Conservation (phyloP, 1,139 yeast genomes). For the Suhomyces yuchorum region DNA sequence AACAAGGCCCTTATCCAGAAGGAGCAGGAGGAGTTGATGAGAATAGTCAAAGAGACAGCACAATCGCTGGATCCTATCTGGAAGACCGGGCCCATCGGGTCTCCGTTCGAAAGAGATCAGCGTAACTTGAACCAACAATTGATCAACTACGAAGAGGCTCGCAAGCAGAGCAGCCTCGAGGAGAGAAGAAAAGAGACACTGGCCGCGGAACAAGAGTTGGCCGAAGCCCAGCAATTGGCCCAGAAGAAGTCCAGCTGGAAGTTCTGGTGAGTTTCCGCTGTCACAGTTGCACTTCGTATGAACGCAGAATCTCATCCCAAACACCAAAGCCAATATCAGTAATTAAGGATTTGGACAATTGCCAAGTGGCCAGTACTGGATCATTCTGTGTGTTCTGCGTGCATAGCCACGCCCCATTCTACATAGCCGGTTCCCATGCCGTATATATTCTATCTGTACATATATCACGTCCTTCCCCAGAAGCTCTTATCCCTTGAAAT, state of each 20-base stretch:
- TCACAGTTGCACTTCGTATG: too few species aligned
- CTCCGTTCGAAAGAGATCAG: slow-evolving; percentile 58
- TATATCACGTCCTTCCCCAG: slow-evolving; percentile 32
- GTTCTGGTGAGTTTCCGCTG: slow-evolving; percentile 2
- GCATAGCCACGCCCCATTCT: too few species aligned
- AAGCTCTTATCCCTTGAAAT: slow-evolving; percentile 49
- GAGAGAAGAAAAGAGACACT: slow-evolving; percentile 49
- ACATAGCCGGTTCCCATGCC: slow-evolving; percentile 2
- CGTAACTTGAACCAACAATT: slow-evolving; percentile 27
- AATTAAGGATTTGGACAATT: too few species aligned
- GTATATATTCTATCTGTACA: slow-evolving; percentile 3
- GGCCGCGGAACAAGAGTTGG: slow-evolving; percentile 46
- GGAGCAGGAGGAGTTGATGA: slow-evolving; percentile 69
- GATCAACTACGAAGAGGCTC: slow-evolving; percentile 53
- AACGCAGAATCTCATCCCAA: too few species aligned
- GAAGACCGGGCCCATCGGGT: slow-evolving; percentile 70
- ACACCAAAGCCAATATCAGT: too few species aligned
- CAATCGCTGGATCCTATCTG: slow-evolving; percentile 74
- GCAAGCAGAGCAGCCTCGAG: slow-evolving; percentile 48
- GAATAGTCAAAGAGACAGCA: slow-evolving; percentile 61
- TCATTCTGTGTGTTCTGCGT: too few species aligned
- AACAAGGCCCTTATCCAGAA: slow-evolving; percentile 62
- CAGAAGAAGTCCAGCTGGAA: slow-evolving; percentile 32
- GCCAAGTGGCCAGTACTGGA: too few species aligned
- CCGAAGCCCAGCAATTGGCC: slow-evolving; percentile 40